Percentiles rank a stretch among this genome's conserved stretches.
These are phyloP conservation scores for Theileria sp. DNA, from an alignment of 169 alveolate species.

Conservation along the genomic window DNA sequence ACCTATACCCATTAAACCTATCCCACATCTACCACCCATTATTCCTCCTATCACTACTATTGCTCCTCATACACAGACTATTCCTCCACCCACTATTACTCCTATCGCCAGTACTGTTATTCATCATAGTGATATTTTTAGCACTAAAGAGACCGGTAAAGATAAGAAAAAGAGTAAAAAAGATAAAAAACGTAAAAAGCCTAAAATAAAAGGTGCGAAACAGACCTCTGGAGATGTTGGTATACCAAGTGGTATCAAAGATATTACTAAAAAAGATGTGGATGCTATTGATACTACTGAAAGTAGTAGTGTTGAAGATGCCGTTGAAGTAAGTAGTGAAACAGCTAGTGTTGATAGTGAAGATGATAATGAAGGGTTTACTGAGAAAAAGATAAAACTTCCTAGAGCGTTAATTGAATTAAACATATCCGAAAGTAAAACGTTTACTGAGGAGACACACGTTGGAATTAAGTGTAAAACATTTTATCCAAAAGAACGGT, in stretches of 20 bases:
- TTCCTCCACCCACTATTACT: neutral
- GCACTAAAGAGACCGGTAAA: neutral
- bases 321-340: neutral
- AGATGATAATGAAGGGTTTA: neutral
- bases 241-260: neutral
- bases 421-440: neutral
- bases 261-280: neutral
- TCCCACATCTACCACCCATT: neutral
- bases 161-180: neutral
- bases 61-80: too few relatives aligned
- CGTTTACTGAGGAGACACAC: neutral
- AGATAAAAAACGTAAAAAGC: neutral
- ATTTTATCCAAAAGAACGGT: neutral
- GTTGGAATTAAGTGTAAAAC: neutral
- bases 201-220: neutral
- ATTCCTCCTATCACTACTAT: too few relatives aligned
- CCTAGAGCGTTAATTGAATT: neutral
- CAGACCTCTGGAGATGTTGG: neutral
- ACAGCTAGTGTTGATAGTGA: neutral
- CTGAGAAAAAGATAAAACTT: neutral
- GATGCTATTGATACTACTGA: too few relatives aligned
- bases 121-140: too few relatives aligned
- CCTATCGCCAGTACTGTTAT: too few relatives aligned
- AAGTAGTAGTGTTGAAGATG: neutral
- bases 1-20: neutral